Percentiles rank a stretch among this genome's conserved stretches.
Conservation (phyloP, 108 stramenopile species). For the Pseudonitzschia multistriata region DNA sequence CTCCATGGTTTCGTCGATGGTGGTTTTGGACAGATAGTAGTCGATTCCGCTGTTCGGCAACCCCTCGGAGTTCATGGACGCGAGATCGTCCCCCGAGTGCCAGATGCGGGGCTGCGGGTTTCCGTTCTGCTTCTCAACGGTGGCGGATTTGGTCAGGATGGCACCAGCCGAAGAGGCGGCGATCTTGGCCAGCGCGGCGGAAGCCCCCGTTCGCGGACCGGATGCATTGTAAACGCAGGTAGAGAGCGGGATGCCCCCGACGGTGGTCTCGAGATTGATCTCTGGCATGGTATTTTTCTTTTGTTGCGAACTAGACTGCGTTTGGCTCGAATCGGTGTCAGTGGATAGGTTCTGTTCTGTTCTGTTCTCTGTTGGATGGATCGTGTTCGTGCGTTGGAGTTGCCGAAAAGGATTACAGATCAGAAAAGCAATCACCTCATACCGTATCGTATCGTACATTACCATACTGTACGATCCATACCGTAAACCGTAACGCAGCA, state of each 20-base stretch:
- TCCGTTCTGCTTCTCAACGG: conserved; percentile 65
- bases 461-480: too few relatives aligned
- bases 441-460: too few relatives aligned
- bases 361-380: not conserved
- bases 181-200: conserved; percentile 85
- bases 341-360: not conserved
- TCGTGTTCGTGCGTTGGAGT: not conserved
- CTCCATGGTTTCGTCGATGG: conserved; percentile 68
- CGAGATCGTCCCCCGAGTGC: conserved; percentile 38
- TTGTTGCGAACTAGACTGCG: too few relatives aligned
- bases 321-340: too few relatives aligned
- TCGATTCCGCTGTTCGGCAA: conserved; percentile 91
- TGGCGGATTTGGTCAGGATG: conserved; percentile 85
- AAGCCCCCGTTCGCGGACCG: conserved; percentile 81
- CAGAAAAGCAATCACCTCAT: not conserved
- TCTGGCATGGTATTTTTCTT: not conserved
- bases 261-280: conserved; percentile 33
- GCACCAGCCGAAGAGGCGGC: conserved; percentile 63
- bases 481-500: too few relatives aligned
- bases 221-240: conserved; percentile 91
- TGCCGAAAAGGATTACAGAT: not conserved
- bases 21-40: conserved; percentile 73
- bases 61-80: conserved; percentile 89
- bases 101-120: conserved; percentile 78
- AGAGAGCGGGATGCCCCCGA: conserved; percentile 66